A percentile compares a stretch with the other conserved stretches of the same genome.
Conservation (phyloP, 23 red algal species). For the Rhodosorus marinus region DNA sequence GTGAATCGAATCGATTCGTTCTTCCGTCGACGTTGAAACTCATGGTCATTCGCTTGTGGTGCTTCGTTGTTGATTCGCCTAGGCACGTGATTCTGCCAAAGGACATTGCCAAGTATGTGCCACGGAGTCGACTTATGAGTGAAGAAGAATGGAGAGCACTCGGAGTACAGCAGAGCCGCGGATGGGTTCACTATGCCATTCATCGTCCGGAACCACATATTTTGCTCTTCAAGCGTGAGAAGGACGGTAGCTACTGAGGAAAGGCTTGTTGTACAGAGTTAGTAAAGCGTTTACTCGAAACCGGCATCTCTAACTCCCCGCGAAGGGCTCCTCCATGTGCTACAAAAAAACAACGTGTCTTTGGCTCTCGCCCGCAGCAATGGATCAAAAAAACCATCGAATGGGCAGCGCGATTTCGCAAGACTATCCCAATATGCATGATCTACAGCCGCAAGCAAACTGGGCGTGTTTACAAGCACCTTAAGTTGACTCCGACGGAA, state of each 20-base stretch:
- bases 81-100: conserved; percentile 92
- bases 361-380: no score
- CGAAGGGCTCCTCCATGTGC: no score
- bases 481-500: no score
- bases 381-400: no score
- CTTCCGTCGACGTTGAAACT: not conserved
- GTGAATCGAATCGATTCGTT: not conserved
- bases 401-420: no score
- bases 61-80: not conserved
- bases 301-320: no score
- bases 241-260: conserved; percentile 50
- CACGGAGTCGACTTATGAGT: conserved; percentile 58
- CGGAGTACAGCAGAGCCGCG: conserved; percentile 90
- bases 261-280: no score
- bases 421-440: no score
- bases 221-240: conserved; percentile 72
- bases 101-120: conserved; percentile 79
- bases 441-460: no score
- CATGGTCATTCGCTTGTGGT: not conserved
- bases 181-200: conserved; percentile 99
- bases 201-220: conserved; percentile 97
- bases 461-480: no score
- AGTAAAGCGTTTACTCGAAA: no score
- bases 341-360: no score
- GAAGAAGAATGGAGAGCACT: conserved; percentile 91